Conservation (phyloP, 306 rosid genomes). For the Quercus ilex region DNA sequence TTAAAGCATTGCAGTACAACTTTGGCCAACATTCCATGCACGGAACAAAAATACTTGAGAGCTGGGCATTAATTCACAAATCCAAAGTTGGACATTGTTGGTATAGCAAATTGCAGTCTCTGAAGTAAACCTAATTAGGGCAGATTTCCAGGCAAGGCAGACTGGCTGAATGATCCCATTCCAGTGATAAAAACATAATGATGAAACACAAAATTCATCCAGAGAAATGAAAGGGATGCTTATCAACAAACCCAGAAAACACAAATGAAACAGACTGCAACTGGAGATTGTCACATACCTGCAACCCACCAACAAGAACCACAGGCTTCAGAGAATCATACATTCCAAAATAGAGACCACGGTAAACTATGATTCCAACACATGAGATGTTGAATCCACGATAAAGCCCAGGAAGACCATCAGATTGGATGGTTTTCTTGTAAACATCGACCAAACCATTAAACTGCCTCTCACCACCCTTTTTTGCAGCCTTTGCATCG, state of each 20-base stretch:
- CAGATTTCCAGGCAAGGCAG: background rate
- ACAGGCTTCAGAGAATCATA: constrained; percentile 89
- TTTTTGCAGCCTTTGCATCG: constrained; percentile 75
- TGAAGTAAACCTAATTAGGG: background rate
- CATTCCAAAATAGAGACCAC: constrained; percentile 92
- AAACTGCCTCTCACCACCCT: constrained; percentile 91
- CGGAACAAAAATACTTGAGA: background rate
- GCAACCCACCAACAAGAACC: constrained; percentile 63
- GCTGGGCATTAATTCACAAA: background rate
- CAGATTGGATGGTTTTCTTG: constrained; percentile 67
- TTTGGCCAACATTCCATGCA: too few relatives aligned
- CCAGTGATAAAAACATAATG: background rate
- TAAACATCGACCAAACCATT: constrained; percentile 82
- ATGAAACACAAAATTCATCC: background rate
- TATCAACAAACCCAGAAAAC: background rate
- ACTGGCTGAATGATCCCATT: background rate
- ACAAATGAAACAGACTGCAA: background rate
- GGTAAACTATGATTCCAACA: constrained; percentile 83
- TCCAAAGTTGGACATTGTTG: background rate
- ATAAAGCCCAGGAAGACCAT: constrained; percentile 84
- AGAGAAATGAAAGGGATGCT: background rate
- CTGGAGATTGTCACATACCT: constrained; percentile 43
- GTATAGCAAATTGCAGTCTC: background rate
- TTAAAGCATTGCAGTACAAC: background rate
- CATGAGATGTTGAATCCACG: constrained; percentile 82